Conservation (phyloP, 805 yeast species). For the Saccharomycopsis fermentans region DNA sequence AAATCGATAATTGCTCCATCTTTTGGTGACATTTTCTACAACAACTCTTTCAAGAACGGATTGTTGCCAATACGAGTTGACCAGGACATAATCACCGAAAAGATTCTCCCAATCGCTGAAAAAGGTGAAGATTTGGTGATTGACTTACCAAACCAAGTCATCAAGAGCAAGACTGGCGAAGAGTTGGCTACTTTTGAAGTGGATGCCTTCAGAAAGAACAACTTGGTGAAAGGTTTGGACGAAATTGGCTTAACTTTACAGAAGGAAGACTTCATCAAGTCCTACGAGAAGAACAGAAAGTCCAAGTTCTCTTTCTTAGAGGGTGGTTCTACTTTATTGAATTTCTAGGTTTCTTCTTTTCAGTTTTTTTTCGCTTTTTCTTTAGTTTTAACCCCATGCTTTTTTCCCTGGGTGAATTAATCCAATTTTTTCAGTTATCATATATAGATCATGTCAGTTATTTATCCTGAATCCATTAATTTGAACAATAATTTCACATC, state of each 20-base stretch:
- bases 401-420: not conserved
- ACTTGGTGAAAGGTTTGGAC: constrained; percentile 88
- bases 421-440: not conserved
- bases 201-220: constrained; percentile 89
- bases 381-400: not conserved
- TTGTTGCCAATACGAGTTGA: constrained; percentile 87
- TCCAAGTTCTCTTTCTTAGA: constrained; percentile 84
- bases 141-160: constrained; percentile 82
- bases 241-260: constrained; percentile 94
- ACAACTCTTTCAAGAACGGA: constrained; percentile 94
- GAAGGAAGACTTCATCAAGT: constrained; percentile 65
- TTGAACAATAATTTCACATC: too few relatives aligned
- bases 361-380: not conserved
- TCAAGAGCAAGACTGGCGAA: constrained; percentile 54
- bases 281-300: constrained; percentile 70
- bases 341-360: not conserved
- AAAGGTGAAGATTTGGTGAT: constrained; percentile 63
- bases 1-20: constrained; percentile 95
- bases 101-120: constrained; percentile 71
- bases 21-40: constrained; percentile 96
- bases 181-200: constrained; percentile 77
- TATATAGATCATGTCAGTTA: not conserved
- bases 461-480: not conserved
- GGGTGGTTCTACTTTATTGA: constrained; percentile 65
- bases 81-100: constrained; percentile 58